These are phyloP conservation scores for Marchantia polymorpha DNA, from an alignment of 225 moss, liverwort and hornwort genomes.

Conservation along the genomic window DNA sequence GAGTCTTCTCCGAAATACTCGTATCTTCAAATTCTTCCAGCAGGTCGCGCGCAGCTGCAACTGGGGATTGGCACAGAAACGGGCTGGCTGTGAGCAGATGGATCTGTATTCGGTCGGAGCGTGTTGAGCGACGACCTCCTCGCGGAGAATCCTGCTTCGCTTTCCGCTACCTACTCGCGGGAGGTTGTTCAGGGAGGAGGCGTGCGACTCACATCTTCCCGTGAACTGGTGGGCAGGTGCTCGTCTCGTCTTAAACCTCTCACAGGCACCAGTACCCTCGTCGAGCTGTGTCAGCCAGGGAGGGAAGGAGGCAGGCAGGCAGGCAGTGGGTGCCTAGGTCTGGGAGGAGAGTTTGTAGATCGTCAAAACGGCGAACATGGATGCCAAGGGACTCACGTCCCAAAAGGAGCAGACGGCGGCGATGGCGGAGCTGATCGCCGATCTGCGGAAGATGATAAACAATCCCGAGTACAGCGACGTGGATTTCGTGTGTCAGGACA, in stretches of 20 bases:
- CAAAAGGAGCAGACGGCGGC: conserved; percentile 18
- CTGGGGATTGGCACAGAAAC: too few species aligned
- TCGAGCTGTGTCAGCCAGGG: neutral
- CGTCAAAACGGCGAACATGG: neutral
- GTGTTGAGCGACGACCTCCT: too few species aligned
- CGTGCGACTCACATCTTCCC: neutral
- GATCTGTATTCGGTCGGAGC: too few species aligned
- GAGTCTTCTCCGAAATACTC: too few species aligned
- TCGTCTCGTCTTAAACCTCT: neutral
- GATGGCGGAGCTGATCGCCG: conserved; percentile 34
- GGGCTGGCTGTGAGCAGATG: too few species aligned
- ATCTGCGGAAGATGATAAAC: conserved; percentile 43
- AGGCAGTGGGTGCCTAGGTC: neutral
- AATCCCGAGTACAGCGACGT: conserved; percentile 42
- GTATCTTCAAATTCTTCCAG: too few species aligned
- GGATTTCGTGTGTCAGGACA: conserved; percentile 38
- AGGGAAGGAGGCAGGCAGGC: too few species aligned
- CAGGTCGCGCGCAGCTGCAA: too few species aligned
- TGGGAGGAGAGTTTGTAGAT: neutral
- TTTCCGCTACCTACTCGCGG: neutral
- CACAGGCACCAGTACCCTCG: neutral
- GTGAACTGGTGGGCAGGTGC: neutral
- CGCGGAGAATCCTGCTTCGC: too few species aligned
- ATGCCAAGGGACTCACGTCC: neutral
- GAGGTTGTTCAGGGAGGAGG: neutral